Evolutionary conservation across 2,329 filamentous ascomycete genomes (phyloP).

Genomic region (Falciphora oryzae): DNA sequence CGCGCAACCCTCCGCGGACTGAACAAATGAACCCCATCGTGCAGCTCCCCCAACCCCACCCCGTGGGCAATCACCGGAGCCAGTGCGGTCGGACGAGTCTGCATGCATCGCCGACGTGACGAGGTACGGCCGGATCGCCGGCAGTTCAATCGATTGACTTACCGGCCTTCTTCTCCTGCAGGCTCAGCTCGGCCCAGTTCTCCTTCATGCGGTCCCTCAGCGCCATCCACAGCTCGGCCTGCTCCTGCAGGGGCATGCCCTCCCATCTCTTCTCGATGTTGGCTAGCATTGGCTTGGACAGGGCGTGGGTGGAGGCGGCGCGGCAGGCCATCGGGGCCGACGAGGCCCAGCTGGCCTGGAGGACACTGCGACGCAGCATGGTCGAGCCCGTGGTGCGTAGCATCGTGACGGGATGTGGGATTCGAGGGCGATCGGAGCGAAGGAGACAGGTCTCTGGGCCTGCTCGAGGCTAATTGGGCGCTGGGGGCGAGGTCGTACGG

Average conservation of each 20-base stretch:
- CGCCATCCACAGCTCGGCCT: constrained; percentile 98
- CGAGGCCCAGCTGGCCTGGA: constrained; percentile 31
- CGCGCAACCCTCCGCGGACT: not conserved
- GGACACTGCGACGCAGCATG: constrained; percentile 43
- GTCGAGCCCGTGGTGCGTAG: constrained; percentile 49
- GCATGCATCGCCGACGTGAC: not conserved
- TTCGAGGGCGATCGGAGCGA: constrained; percentile 11
- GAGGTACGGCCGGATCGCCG: not conserved
- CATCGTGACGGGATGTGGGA: constrained; percentile 32
- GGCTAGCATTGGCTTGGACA: constrained; percentile 94
- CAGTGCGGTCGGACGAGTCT: not conserved
- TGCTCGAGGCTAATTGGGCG: constrained; percentile 20
- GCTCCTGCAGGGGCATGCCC: constrained; percentile 94
- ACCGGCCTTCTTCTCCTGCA: constrained; percentile 99
- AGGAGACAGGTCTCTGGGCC: constrained; percentile 17
- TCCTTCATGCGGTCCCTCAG: constrained; percentile 98
- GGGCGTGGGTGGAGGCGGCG: constrained; percentile 73
- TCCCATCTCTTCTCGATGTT: constrained; percentile 99
- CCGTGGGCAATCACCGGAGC: not conserved
- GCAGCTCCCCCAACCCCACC: not conserved
- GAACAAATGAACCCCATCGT: not conserved
- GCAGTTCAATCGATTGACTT: constrained; percentile 41
- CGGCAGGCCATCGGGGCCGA: constrained; percentile 37
- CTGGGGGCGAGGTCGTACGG: constrained; percentile 3
- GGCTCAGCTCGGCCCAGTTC: constrained; percentile 90